Conservation (phyloP, 306 rosid species). For the Arachis stenosperma region DNA sequence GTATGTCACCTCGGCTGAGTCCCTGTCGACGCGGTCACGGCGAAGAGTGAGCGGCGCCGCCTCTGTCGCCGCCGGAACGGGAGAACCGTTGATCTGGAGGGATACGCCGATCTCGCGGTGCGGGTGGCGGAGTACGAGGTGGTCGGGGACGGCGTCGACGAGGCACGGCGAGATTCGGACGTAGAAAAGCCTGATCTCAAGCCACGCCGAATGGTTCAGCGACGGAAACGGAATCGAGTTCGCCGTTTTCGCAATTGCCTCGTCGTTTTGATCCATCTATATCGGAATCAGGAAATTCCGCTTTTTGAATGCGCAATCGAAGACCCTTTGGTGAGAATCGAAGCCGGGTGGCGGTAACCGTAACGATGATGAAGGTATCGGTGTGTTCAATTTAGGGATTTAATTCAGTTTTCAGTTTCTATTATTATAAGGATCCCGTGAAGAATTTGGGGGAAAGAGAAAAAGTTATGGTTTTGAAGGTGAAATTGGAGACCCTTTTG, state of each 20-base stretch:
- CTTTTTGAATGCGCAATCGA: neutral
- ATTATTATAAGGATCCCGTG: neutral
- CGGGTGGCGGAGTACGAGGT: slow-evolving; percentile 61
- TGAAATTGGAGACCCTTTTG: neutral
- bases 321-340: neutral
- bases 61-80: slow-evolving; percentile 52
- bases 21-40: slow-evolving; percentile 67
- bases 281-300: neutral
- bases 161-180: slow-evolving; percentile 73
- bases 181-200: slow-evolving; percentile 69
- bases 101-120: slow-evolving; percentile 69
- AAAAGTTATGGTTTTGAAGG: neutral
- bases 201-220: slow-evolving; percentile 55
- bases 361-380: no score
- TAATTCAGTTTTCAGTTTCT: neutral
- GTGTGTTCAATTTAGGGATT: neutral
- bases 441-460: neutral
- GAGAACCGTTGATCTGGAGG: slow-evolving; percentile 61
- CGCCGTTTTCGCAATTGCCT: slow-evolving; percentile 44
- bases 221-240: slow-evolving; percentile 48
- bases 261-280: slow-evolving; percentile 57
- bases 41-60: slow-evolving; percentile 60
- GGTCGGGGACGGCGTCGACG: slow-evolving; percentile 59
- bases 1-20: slow-evolving; percentile 79
- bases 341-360: no score